Evolutionary conservation across 176 grass and related monocot genomes (phyloP).

Genomic region (Zizania latifolia): DNA sequence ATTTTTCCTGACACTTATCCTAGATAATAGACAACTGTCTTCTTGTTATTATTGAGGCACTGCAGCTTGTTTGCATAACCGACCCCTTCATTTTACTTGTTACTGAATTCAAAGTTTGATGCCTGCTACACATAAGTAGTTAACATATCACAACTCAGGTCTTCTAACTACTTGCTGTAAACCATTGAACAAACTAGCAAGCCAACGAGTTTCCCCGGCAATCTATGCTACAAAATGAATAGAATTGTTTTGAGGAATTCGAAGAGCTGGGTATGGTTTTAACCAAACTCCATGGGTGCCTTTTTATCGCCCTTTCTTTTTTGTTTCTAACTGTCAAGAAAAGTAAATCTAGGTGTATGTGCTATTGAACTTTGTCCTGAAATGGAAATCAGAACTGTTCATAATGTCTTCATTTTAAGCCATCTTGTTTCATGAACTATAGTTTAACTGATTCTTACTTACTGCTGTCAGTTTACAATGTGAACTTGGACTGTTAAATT

Average conservation of each 20-base stretch:
- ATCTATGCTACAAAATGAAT: not conserved
- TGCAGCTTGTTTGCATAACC: not conserved
- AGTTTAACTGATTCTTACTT: not conserved
- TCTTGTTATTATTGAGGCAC: not conserved
- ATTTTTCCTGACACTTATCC: not conserved
- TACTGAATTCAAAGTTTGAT: not conserved
- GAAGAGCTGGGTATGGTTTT: not conserved
- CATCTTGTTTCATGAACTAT: not conserved
- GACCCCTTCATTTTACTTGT: not conserved
- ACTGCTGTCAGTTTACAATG: not conserved
- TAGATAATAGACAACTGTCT: not conserved
- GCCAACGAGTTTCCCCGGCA: not conserved
- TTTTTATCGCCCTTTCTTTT: not conserved
- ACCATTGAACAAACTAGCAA: not conserved
- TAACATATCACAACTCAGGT: not conserved
- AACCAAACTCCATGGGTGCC: not conserved
- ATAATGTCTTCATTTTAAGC: not conserved
- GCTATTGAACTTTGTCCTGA: not conserved
- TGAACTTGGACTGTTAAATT: not conserved
- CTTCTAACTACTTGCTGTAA: not conserved
- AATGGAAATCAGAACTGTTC: not conserved
- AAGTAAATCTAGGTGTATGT: not conserved
- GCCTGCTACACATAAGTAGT: not conserved
- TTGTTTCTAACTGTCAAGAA: not conserved
- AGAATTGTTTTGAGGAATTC: not conserved